These are phyloP conservation scores for Neurospora tetrasperma DNA, from an alignment of 495 filamentous ascomycete species.

Conservation along the genomic window DNA sequence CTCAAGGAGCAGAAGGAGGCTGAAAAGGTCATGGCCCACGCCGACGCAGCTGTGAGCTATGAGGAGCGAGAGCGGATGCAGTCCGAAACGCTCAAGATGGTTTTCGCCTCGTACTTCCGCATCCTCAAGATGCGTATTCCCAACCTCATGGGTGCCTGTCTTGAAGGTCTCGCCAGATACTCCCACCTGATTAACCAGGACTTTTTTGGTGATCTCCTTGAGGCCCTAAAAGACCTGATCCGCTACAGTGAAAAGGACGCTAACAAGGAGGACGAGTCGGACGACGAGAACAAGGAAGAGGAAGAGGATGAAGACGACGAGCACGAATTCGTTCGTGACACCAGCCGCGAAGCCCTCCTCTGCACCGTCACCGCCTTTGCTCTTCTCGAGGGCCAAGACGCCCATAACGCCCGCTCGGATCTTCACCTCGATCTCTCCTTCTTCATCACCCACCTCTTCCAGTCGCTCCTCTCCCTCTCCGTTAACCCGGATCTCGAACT, in stretches of 20 bases:
- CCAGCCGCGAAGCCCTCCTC: conserved; percentile 77
- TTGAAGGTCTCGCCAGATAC: conserved; percentile 79
- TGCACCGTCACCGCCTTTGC: conserved; percentile 94
- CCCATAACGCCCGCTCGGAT: conserved; percentile 47
- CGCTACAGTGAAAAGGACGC: conserved; percentile 48
- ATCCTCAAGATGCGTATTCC: conserved; percentile 74
- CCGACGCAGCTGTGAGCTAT: conserved; percentile 80
- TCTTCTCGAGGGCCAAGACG: conserved; percentile 81
- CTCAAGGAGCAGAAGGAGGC: conserved; percentile 73
- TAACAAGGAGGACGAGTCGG: conserved; percentile 10
- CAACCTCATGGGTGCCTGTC: conserved; percentile 81
- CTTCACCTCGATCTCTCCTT: conserved; percentile 86
- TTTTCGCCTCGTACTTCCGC: conserved; percentile 89
- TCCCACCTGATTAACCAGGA: conserved; percentile 95
- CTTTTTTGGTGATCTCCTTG: conserved; percentile 93
- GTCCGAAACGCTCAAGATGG: conserved; percentile 86
- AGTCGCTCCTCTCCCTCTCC: conserved; percentile 62
- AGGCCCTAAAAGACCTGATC: conserved; percentile 87
- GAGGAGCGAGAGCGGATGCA: conserved; percentile 90
- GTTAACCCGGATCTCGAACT: conserved; percentile 80
- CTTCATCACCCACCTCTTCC: conserved; percentile 90
- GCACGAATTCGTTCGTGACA: conserved; percentile 44
- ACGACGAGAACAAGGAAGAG: conserved; percentile 17
- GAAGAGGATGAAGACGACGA: conserved; percentile 31
- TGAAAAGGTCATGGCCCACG: conserved; percentile 87